Conservation (phyloP, 441 rosid genomes). For the Geranium incanum region DNA sequence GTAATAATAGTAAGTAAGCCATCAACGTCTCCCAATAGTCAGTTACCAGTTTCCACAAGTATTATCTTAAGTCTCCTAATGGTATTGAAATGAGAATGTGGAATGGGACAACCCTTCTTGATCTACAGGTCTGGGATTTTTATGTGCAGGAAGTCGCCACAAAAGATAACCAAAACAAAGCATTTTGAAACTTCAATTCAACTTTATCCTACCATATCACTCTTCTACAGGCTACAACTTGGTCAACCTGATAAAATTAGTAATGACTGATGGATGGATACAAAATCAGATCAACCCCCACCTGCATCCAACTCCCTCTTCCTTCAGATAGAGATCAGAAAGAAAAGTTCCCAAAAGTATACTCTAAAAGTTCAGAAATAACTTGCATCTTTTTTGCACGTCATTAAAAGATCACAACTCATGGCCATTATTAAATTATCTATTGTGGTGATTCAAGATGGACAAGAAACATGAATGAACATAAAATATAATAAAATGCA, state of each 20-base stretch:
- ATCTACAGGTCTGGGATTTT: neutral
- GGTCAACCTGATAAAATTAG: neutral
- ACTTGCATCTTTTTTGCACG: neutral
- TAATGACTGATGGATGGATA: neutral
- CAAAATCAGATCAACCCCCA: neutral
- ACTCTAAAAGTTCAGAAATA: neutral
- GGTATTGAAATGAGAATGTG: neutral
- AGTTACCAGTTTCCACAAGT: neutral
- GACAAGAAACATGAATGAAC: neutral
- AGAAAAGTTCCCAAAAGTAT: neutral
- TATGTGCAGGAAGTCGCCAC: neutral
- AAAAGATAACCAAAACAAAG: conserved; percentile 3
- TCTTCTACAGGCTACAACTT: conserved; percentile 1
- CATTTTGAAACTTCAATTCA: neutral
- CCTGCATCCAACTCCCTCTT: neutral
- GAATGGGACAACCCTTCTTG: neutral
- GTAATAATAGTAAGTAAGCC: neutral
- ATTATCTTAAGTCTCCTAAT: neutral
- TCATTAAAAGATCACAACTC: neutral
- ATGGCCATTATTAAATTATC: neutral
- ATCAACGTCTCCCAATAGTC: neutral
- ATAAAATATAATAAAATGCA: neutral
- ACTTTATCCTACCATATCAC: neutral
- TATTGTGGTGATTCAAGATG: neutral
- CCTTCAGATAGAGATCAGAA: neutral